Base-by-base conservation (phyloP, 306 rosid species). In the Astragalus membranaceus region DNA sequence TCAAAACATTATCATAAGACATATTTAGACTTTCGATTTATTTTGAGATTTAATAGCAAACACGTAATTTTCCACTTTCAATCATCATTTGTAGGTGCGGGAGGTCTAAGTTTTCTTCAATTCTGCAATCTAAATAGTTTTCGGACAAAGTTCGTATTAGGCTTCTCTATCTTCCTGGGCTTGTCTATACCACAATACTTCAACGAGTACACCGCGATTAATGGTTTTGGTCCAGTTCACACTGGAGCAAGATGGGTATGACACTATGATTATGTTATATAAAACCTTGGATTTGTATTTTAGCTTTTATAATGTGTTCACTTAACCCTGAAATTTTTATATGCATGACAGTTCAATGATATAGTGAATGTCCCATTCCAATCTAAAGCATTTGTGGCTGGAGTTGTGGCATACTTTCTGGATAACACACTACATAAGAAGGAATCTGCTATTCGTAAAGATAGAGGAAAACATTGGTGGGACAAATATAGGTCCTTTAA, bases 381-480 rank as follows among this genome's bases (percentile, higher is more conserved):
- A 75, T 91, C 99, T 1, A 87, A 91, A 80, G 90, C 99, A 3
- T 95, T 95, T 23, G 99, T 95, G 1, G 99, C 97, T 0, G 99
- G 96, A 32, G 36, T 61, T 10, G 53, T 95, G 14, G 99, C 97
- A 5, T 95, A 87, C 79, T 95, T 95, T 80, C 68, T 95, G 62
- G 97, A 95, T 77, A 95, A 87, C 83, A 95, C 99, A 0, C 67
- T 95, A 52, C 95, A 91, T 53, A 82, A 79, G 72, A 92, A 55
- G 68, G 97, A 88, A 0, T n/a, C 35, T 0, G 6, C 72, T 7
- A 79, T 86, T 66, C 73, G 93, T 76, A 95, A 95, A 78, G 99
- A 95, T 81, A 78, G 97, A 13, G 99, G 99, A n/a, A 95, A 89
- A 73, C 87, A 87, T 63, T 95, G 97, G 96, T 95, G 99, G 99